phyloP scores from a whole-genome alignment of 177 flowering plant genomes.

The Telopea speciosissima region DNA sequence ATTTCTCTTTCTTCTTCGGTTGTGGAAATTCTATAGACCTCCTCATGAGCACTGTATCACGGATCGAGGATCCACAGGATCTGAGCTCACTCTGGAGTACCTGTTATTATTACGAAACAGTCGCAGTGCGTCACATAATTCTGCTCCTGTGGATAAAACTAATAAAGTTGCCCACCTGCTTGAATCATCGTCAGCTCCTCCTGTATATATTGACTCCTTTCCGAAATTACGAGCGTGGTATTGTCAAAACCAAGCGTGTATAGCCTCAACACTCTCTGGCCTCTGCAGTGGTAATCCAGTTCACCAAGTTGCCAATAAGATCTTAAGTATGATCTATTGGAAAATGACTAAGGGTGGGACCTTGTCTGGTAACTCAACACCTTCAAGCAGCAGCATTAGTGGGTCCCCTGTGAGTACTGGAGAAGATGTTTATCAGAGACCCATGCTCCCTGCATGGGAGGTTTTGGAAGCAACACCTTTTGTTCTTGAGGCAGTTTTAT shows the following conservation, averaged over 20 bases:
- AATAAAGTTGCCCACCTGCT: constrained; percentile 15
- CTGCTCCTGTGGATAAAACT: constrained; percentile 22
- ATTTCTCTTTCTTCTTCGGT: constrained; percentile 71
- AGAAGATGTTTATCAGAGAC: constrained; percentile 53
- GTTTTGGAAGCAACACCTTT: constrained; percentile 81
- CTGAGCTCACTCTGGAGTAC: constrained; percentile 65
- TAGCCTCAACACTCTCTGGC: constrained; percentile 77
- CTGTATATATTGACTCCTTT: constrained; percentile 62
- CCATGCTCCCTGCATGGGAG: constrained; percentile 87
- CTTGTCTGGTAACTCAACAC: constrained; percentile 36
- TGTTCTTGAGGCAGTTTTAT: constrained; percentile 76
- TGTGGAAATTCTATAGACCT: constrained; percentile 88
- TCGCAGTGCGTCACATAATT: constrained; percentile 26
- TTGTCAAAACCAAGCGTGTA: constrained; percentile 68
- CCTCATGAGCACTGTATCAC: constrained; percentile 55
- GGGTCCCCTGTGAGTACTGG: constrained; percentile 40
- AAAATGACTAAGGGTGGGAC: constrained; percentile 49
- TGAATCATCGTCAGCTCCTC: constrained; percentile 29
- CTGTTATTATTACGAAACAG: constrained; percentile 60
- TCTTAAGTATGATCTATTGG: constrained; percentile 66
- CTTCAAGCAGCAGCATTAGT: constrained; percentile 48
- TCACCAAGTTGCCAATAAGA: constrained; percentile 65
- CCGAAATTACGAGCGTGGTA: constrained; percentile 85
- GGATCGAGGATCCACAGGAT: constrained; percentile 38
- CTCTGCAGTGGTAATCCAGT: constrained; percentile 59